Evolutionary conservation across 768 basidiomycete genomes (phyloP).

Genomic region (Scleroderma bovista): DNA sequence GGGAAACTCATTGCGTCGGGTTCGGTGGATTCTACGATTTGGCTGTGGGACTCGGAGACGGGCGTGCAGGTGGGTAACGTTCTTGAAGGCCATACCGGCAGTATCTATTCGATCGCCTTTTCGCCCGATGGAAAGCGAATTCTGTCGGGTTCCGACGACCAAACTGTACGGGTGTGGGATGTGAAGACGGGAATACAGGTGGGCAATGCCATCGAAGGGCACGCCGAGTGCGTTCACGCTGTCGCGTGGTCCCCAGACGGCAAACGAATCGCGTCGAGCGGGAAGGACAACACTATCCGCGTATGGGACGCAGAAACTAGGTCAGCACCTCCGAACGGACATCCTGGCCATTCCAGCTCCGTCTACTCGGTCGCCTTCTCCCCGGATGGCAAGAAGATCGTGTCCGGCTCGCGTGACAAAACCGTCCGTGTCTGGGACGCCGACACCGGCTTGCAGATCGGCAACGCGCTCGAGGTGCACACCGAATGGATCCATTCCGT

Average conservation of each 20-base stretch:
- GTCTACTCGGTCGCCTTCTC: conserved; percentile 28
- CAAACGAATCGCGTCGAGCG: conserved; percentile 5
- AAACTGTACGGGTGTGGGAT: conserved; percentile 3
- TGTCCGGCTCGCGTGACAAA: conserved; percentile 33
- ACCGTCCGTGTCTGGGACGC: conserved; percentile 6
- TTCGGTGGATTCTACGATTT: not conserved
- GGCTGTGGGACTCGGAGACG: not conserved
- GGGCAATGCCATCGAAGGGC: not conserved
- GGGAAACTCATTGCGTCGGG: not conserved
- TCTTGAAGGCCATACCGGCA: not conserved
- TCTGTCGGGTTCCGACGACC: not conserved
- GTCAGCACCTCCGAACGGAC: too few relatives aligned
- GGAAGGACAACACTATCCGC: not conserved
- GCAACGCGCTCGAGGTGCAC: too few relatives aligned
- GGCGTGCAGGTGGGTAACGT: not conserved
- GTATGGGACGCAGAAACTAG: not conserved
- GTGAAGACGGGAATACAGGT: not conserved
- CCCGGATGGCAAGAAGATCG: conserved; percentile 37
- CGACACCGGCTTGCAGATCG: too few relatives aligned
- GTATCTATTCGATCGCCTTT: conserved; percentile 11
- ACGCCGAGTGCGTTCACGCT: not conserved
- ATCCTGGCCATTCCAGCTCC: not conserved
- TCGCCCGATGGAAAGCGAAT: conserved; percentile 13
- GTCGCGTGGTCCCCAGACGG: conserved; percentile 12
- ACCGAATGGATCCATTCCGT: too few relatives aligned